Evolutionary conservation across 768 basidiomycete genomes (phyloP), one percentile per base, ranked within the genome.

Genomic region (Mrakia gelida): DNA sequence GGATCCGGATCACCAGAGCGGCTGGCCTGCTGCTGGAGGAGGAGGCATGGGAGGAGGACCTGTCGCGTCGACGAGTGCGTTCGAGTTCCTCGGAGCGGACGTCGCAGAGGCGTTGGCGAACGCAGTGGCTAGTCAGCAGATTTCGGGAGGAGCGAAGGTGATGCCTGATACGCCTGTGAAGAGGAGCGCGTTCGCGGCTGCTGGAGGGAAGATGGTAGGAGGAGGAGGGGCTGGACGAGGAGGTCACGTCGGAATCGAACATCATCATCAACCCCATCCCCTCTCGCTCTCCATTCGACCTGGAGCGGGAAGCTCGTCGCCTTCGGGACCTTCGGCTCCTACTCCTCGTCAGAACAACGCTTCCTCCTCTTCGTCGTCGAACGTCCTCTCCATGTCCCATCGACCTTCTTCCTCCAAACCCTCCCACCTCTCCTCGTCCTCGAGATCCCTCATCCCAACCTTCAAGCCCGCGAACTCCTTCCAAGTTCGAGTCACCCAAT

Each of bases 141-240:
- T 52, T 30, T 54, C 77, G n/a, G 71, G 71, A 13, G 63, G 65
- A 59, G 6, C 56, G 10, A 79, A 79, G 41, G 34, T 77, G 43
- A 83, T 83, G 83, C 83, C 83, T 61, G 82, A 84, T 74, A 84
- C 83, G 23, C 83, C 83, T 0, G 81, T 82, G 80, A 84, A 84
- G 79, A 41, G 61, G 3, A 72, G 77, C 2, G 67, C 79, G 3
- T 81, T 81, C 63, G 77, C 75, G 75, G 45, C 56, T 21, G 78
- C 68, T 28, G 49, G 63, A 38, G 49, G 63, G 10, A 70, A 52
- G 23, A 62, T 59, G 71, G 75, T 67, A 23, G 62, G 62, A 43
- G 75, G 4, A 6, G 32, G 30, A 26, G 30, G 34, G 34, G 63
- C 38, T 0, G 73, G 76, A 11, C 43, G 38, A 30, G 32, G 49